phyloP scores from a whole-genome alignment of 1,284 basidiomycete species.

The Malassezia restricta region DNA sequence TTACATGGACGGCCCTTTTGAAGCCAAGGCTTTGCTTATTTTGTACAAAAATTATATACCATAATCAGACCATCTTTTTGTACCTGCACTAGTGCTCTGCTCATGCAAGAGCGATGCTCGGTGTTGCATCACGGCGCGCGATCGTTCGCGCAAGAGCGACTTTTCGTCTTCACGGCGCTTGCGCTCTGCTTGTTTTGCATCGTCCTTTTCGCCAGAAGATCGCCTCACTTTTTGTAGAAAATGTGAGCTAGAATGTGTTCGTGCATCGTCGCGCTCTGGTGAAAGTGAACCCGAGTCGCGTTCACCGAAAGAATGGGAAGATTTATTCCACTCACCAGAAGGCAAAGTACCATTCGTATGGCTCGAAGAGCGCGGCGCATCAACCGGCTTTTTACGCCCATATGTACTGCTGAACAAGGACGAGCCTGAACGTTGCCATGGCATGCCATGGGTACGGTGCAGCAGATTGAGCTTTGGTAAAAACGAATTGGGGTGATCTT shows the following conservation, averaged over 20 bases:
- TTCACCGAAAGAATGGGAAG: no score
- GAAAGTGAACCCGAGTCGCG: no score
- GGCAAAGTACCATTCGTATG: no score
- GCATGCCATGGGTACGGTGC: neutral
- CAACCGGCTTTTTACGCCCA: no score
- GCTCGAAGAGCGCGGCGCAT: no score
- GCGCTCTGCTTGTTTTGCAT: conserved; percentile 66
- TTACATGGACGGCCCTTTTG: neutral
- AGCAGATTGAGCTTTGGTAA: neutral
- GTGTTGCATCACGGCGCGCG: conserved; percentile 88
- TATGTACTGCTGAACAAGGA: neutral
- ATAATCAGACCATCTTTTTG: neutral
- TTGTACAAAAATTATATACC: neutral
- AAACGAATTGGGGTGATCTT: neutral
- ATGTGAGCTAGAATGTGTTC: no score
- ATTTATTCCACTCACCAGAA: no score
- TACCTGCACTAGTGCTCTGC: neutral
- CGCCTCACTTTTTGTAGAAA: neutral
- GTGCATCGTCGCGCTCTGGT: no score
- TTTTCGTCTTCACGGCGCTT: conserved; percentile 68
- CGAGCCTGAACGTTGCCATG: neutral
- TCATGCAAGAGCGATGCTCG: conserved; percentile 47
- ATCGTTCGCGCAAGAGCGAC: conserved; percentile 62
- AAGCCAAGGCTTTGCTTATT: neutral
- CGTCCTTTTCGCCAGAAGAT: neutral